Evolutionary conservation across 371 early-diverging fungal genomes (phyloP).

Genomic region (Actinomucor elegans): DNA sequence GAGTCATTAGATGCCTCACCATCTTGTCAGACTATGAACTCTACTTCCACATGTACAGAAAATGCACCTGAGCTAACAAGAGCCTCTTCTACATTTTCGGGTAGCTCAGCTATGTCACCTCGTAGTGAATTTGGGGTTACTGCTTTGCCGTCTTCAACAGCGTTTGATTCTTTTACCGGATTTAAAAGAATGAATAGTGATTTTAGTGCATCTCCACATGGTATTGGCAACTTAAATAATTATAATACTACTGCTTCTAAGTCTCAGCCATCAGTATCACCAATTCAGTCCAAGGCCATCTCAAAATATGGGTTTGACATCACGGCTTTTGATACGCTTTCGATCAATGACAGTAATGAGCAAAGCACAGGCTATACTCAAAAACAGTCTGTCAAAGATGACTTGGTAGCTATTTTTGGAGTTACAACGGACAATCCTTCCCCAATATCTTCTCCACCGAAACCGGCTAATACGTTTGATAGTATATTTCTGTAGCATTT

Average conservation of each 20-base stretch:
- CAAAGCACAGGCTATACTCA: no score
- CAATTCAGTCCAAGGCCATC: constrained; percentile 3
- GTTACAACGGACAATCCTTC: no score
- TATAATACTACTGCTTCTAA: no score
- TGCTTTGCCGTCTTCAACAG: not conserved
- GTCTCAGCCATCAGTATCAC: not conserved
- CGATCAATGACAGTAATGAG: not conserved
- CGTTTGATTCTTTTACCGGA: constrained; percentile 3
- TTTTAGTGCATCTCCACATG: no score
- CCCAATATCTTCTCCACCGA: no score
- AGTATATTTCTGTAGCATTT: constrained; percentile 15
- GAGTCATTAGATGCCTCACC: not conserved
- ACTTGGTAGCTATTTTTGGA: constrained; percentile 10
- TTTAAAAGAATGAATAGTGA: not conserved
- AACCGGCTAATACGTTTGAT: constrained; percentile 3
- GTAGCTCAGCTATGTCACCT: constrained; percentile 11
- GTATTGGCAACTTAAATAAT: no score
- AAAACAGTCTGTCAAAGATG: constrained; percentile 9
- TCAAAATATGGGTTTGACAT: constrained; percentile 18
- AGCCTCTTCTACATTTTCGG: constrained; percentile 7
- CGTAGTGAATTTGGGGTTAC: not conserved
- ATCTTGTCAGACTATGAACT: no score
- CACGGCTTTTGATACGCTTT: constrained; percentile 10
- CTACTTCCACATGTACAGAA: no score
- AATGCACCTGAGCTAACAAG: constrained; percentile 11